Conservation (phyloP, 129 eudicot species). For the Centaurea solstitialis region DNA sequence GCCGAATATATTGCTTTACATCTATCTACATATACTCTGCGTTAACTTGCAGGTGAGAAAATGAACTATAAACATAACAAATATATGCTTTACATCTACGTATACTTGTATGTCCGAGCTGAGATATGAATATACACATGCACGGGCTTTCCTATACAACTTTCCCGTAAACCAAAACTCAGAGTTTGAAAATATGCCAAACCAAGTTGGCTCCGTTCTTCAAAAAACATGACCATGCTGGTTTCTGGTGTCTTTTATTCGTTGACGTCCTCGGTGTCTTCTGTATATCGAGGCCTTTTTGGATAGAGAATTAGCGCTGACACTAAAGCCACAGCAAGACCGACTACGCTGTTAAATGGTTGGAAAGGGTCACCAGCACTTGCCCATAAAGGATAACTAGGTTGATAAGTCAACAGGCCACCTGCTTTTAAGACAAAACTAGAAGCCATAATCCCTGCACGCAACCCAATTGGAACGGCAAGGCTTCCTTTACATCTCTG, state of each 20-base stretch:
- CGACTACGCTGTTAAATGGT: constrained; percentile 79
- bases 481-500: constrained; percentile 73
- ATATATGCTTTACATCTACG: constrained; percentile 19
- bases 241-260: constrained; percentile 27
- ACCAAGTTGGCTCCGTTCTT: constrained; percentile 3
- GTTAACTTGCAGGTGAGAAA: constrained; percentile 6
- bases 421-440: constrained; percentile 58
- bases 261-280: constrained; percentile 16
- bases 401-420: constrained; percentile 56
- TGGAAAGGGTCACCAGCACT: constrained; percentile 58
- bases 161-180: constrained; percentile 17
- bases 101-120: constrained; percentile 18
- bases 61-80: background rate
- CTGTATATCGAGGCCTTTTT: constrained; percentile 28
- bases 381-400: constrained; percentile 59
- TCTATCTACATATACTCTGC: constrained; percentile 23
- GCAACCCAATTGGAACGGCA: constrained; percentile 74
- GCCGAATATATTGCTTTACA: constrained; percentile 17
- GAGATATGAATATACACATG: constrained; percentile 12
- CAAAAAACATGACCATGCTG: background rate
- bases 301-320: constrained; percentile 69
- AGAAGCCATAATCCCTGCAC: constrained; percentile 74
- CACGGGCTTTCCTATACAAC: background rate
- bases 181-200: constrained; percentile 15
- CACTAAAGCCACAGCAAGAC: constrained; percentile 57